Conservation (phyloP, 2,329 filamentous ascomycete species). For the Botryosphaeria agaves region DNA sequence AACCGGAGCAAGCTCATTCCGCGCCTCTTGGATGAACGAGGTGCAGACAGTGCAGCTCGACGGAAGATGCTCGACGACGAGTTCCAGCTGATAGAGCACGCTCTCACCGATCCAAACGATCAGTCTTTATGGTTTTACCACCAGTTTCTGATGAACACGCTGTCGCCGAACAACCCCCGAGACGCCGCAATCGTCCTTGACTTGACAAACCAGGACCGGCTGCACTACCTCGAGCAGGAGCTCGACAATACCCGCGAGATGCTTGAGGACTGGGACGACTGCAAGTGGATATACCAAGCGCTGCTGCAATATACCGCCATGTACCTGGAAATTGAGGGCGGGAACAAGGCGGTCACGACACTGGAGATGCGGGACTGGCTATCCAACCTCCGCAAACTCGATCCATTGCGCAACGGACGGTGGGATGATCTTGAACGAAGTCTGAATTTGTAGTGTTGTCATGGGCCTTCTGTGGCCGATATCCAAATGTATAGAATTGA, state of each 20-base stretch:
- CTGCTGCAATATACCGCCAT: slow-evolving; percentile 58
- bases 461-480: no score
- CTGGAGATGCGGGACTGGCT: slow-evolving; percentile 37
- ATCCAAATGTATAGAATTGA: no score
- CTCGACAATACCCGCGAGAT: slow-evolving; percentile 58
- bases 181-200: slow-evolving; percentile 45
- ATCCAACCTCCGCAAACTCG: slow-evolving; percentile 46
- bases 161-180: slow-evolving; percentile 33
- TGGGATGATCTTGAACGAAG: slow-evolving; percentile 53
- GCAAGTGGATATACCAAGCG: slow-evolving; percentile 82
- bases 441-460: slow-evolving; percentile 24
- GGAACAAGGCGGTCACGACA: slow-evolving; percentile 21
- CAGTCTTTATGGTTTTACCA: slow-evolving; percentile 98
- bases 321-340: slow-evolving; percentile 31
- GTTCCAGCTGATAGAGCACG: slow-evolving; percentile 56
- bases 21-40: slow-evolving; percentile 52
- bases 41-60: slow-evolving; percentile 44
- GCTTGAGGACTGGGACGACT: slow-evolving; percentile 47
- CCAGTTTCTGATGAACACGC: slow-evolving; percentile 61
- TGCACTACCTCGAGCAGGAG: slow-evolving; percentile 50
- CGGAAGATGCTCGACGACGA: slow-evolving; percentile 60
- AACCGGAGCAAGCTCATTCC: slow-evolving; percentile 72
- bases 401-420: slow-evolving; percentile 55
- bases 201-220: slow-evolving; percentile 42
- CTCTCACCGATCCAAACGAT: slow-evolving; percentile 77